Base-by-base conservation (phyloP, 2,329 filamentous ascomycete genomes). In the Fusarium albidum region DNA sequence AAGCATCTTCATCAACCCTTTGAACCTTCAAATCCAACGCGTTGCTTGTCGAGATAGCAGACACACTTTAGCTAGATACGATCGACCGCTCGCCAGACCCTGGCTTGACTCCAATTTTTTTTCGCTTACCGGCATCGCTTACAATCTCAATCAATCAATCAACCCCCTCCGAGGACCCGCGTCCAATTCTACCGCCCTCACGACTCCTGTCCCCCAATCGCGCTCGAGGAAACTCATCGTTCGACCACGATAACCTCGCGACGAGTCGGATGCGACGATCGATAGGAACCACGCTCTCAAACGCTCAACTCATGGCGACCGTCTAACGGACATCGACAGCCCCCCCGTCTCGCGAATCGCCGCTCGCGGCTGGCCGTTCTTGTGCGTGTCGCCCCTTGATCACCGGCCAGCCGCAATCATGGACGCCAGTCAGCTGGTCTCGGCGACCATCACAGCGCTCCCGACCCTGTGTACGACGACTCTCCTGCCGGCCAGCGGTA, bases 401-500 rank as follows among this genome's bases (percentile, higher is more conserved):
- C 44, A 44, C 45, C 37, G 62, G 60, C 58, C 64, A 58, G 62
- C 60, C 62, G 63, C 63, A 66, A 61, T 58, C 47, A 68, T 68
- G 66, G 55, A 53, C 49, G 49, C 52, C 44, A 61, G 45, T 49
- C 49, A 52, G 31, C 34, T 64, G 47, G 55, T 63, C 49, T 47
- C 61, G 33, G 62, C 67, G 57, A 63, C 69, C 46, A 49, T 67
- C 42, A 67, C 71, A 52, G 65, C 66, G 55, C 63, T 64, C 48
- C 61, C 71, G 29, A 61, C 68, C 46, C 62, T 71, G 45, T 80
- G 78, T 69, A 71, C 74, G 27, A 73, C 75, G 35, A 72, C 73
- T 48, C 71, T 75, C 49, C 69, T 82, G 27, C 77, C 79, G 4
- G 73, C 74, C 45, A 72, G 72, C 51, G 79, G 77, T 45, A 68